Conservation (phyloP, 768 basidiomycete genomes). For the Psilocybe cyanescens region DNA sequence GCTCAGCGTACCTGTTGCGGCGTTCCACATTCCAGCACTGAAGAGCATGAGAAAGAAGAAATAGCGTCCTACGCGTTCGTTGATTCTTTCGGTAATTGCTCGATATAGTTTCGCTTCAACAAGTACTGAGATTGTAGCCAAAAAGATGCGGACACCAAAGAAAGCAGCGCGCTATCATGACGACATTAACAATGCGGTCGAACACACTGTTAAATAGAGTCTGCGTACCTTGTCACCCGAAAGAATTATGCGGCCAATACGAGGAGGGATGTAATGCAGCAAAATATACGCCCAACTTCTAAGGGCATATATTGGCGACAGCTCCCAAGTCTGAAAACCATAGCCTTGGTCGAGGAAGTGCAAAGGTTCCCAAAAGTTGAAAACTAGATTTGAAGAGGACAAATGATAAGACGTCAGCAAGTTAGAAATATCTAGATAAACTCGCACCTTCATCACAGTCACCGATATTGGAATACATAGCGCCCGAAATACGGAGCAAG, state of each 20-base stretch:
- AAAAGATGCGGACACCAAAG: slow-evolving; percentile 83
- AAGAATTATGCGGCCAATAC: slow-evolving; percentile 52
- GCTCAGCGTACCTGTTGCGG: slow-evolving; percentile 67
- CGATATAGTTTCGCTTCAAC: slow-evolving; percentile 87
- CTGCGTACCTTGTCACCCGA: slow-evolving; percentile 65
- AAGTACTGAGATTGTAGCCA: slow-evolving; percentile 73
- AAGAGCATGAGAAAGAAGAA: slow-evolving; percentile 83
- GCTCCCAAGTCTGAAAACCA: slow-evolving; percentile 99
- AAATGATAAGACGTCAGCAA: neutral
- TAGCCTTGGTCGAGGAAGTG: slow-evolving; percentile 87
- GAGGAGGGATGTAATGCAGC: slow-evolving; percentile 73
- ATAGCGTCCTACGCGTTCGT: slow-evolving; percentile 92
- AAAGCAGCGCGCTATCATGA: slow-evolving; percentile 75
- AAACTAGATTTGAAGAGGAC: slow-evolving; percentile 57
- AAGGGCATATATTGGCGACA: slow-evolving; percentile 88
- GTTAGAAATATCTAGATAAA: neutral
- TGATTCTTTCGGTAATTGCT: slow-evolving; percentile 78
- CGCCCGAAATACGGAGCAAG: slow-evolving; percentile 77
- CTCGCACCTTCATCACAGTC: slow-evolving; percentile 94
- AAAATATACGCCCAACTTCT: slow-evolving; percentile 94
- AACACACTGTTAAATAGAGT: neutral
- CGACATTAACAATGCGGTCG: slow-evolving; percentile 8
- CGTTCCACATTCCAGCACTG: slow-evolving; percentile 95
- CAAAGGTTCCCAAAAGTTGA: slow-evolving; percentile 98
- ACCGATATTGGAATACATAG: slow-evolving; percentile 94